phyloP scores from a whole-genome alignment of 2,329 filamentous ascomycete species.

The Lachnellula willkommii region DNA sequence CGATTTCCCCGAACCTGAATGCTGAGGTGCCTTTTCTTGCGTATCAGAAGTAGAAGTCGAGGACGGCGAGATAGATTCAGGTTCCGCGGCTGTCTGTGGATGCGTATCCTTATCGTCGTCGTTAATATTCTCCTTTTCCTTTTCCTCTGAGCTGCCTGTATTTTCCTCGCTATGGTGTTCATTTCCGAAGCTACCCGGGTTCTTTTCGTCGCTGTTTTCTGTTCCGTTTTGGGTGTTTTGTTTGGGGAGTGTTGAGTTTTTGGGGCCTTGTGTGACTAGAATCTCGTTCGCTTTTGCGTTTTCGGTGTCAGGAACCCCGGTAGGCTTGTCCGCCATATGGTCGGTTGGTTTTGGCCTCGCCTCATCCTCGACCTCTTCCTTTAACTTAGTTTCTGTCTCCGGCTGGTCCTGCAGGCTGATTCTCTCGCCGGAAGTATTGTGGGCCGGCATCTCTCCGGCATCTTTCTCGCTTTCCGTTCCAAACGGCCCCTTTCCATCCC shows the following conservation, averaged over 20 bases:
- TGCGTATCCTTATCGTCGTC: too few relatives aligned
- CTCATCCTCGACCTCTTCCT: too few relatives aligned
- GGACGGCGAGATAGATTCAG: too few relatives aligned
- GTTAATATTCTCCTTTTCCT: background rate
- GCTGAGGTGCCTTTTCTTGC: background rate
- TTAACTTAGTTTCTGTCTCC: too few relatives aligned
- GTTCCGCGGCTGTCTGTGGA: too few relatives aligned
- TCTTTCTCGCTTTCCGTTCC: slow-evolving; percentile 27
- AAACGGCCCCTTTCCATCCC: slow-evolving; percentile 41
- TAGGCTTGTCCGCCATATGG: too few relatives aligned
- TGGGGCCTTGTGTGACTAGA: background rate
- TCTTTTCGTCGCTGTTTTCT: background rate
- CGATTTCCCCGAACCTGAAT: too few relatives aligned
- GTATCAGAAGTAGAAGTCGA: background rate
- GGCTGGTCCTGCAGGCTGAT: background rate
- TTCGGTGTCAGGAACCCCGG: too few relatives aligned
- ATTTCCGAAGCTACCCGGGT: too few relatives aligned
- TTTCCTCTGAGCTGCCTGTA: background rate
- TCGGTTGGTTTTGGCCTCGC: too few relatives aligned
- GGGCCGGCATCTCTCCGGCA: background rate
- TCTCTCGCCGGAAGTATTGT: background rate
- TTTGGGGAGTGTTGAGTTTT: background rate
- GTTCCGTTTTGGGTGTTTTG: background rate
- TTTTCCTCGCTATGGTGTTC: too few relatives aligned
- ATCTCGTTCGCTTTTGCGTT: too few relatives aligned